Evolutionary conservation across 805 yeast genomes (phyloP).

Genomic region (Clavispora santaluciae): DNA sequence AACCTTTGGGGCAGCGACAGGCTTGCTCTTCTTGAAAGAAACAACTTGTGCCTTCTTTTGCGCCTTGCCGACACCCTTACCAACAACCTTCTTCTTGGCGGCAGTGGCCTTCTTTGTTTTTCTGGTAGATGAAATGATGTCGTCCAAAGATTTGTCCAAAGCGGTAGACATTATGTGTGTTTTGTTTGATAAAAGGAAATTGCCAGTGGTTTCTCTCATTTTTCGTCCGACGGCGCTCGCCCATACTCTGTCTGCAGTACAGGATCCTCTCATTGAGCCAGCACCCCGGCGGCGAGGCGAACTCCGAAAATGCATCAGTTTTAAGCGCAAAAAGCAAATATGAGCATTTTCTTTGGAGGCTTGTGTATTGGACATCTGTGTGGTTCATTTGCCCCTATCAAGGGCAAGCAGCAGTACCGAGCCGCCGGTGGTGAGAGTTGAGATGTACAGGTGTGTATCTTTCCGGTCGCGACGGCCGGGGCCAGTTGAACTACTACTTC

Average conservation of each 20-base stretch:
- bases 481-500: no score
- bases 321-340: no score
- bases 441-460: no score
- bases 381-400: no score
- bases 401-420: no score
- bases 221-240: background rate
- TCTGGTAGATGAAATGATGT: slow-evolving; percentile 69
- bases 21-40: slow-evolving; percentile 26
- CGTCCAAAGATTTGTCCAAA: slow-evolving; percentile 92
- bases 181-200: background rate
- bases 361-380: no score
- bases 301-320: no score
- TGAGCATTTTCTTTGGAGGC: no score
- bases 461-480: no score
- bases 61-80: slow-evolving; percentile 29
- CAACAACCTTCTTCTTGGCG: slow-evolving; percentile 26
- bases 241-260: background rate
- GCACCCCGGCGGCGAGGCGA: no score
- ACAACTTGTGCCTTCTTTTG: slow-evolving; percentile 22
- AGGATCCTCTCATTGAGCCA: background rate
- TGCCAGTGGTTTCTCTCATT: background rate
- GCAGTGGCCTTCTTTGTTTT: slow-evolving; percentile 31
- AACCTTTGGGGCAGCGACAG: slow-evolving; percentile 15
- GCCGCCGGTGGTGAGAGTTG: no score
- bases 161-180: slow-evolving; percentile 57